phyloP scores from a whole-genome alignment of 495 filamentous ascomycete genomes.

The Tuber aestivum region DNA sequence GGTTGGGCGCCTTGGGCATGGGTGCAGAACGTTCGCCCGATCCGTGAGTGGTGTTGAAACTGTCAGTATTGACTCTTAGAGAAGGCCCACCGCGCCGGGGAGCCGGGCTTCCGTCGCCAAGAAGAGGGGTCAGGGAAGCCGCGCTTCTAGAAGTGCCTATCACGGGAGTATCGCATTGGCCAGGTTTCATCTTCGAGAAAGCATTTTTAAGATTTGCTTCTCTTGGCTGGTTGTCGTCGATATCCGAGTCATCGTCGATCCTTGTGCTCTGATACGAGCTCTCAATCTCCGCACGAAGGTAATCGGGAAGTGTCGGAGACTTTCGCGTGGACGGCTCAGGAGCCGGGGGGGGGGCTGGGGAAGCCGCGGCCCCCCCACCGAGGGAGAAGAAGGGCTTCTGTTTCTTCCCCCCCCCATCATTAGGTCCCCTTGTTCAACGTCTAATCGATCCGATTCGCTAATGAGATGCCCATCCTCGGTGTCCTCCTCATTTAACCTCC shows the following conservation, averaged over 20 bases:
- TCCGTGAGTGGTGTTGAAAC: constrained; percentile 14
- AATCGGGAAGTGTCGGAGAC: constrained; percentile 26
- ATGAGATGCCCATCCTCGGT: constrained; percentile 19
- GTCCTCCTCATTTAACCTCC: constrained; percentile 24
- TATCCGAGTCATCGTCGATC: constrained; percentile 35
- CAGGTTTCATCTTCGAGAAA: constrained; percentile 35
- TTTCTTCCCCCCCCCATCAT: constrained; percentile 18
- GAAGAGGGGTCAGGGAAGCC: constrained; percentile 33
- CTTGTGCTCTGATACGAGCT: constrained; percentile 26
- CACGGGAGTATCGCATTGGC: constrained; percentile 33
- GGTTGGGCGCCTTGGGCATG: constrained; percentile 26
- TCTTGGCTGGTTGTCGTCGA: constrained; percentile 38
- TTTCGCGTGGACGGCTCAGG: constrained; percentile 29
- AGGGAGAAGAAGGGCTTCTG: constrained; percentile 31
- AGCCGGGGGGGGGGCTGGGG: constrained; percentile 33
- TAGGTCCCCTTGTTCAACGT: constrained; percentile 23
- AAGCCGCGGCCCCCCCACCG: constrained; percentile 14
- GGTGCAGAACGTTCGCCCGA: constrained; percentile 26
- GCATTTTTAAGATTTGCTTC: constrained; percentile 32
- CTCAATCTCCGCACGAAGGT: constrained; percentile 35
- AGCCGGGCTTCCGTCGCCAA: constrained; percentile 30
- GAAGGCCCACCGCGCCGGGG: constrained; percentile 21
- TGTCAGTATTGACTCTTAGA: constrained; percentile 22
- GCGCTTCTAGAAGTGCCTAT: constrained; percentile 33
- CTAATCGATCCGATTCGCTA: constrained; percentile 19